Conservation (phyloP, 345 rosid genomes). For the Gossypium turneri region DNA sequence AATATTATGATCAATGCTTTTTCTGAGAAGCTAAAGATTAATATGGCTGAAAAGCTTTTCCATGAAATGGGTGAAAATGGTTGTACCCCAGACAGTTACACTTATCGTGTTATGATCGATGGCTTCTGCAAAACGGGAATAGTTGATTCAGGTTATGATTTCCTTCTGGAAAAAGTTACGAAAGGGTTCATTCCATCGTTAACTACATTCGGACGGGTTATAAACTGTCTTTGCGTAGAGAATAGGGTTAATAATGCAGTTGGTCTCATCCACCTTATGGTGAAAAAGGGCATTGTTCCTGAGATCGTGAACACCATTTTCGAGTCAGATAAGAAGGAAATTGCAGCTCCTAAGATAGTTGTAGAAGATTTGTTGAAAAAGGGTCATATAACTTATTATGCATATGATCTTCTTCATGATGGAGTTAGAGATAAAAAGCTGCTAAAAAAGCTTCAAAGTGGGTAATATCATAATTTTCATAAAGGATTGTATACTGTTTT, state of each 20-base stretch:
- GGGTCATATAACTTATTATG: slow-evolving; percentile 68
- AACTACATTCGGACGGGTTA: slow-evolving; percentile 69
- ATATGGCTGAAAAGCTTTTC: slow-evolving; percentile 61
- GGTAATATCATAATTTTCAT: slow-evolving; percentile 13
- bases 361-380: slow-evolving; percentile 86
- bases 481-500: slow-evolving; percentile 12
- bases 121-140: slow-evolving; percentile 80
- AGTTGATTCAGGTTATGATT: slow-evolving; percentile 47
- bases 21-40: slow-evolving; percentile 54
- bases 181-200: slow-evolving; percentile 65
- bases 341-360: slow-evolving; percentile 87
- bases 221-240: slow-evolving; percentile 76
- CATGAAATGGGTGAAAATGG: slow-evolving; percentile 55
- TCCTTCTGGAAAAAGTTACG: slow-evolving; percentile 52
- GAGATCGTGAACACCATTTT: slow-evolving; percentile 67
- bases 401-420: slow-evolving; percentile 80
- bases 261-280: slow-evolving; percentile 66
- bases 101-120: slow-evolving; percentile 72
- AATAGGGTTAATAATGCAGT: slow-evolving; percentile 68
- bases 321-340: slow-evolving; percentile 66
- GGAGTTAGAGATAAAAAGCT: slow-evolving; percentile 75
- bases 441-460: slow-evolving; percentile 39
- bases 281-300: slow-evolving; percentile 62
- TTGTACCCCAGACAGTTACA: slow-evolving; percentile 64
- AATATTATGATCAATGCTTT: slow-evolving; percentile 75